Percentiles rank a stretch among this genome's conserved stretches.
Evolutionary conservation across 805 yeast species (phyloP).

Genomic region (Candida sphagnicola): DNA sequence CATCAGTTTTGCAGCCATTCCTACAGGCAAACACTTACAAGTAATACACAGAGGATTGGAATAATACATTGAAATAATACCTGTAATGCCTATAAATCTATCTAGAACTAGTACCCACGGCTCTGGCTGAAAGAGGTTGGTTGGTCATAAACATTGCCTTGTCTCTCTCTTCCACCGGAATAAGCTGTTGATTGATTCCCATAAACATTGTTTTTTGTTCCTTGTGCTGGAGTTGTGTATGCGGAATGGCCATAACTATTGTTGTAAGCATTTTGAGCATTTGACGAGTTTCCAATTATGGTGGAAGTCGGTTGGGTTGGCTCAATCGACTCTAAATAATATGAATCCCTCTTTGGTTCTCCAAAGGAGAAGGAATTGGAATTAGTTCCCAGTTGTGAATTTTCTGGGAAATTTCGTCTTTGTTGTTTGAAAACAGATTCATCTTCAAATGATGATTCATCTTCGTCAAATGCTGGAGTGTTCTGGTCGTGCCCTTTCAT

Average conservation of each 20-base stretch:
- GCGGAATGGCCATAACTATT: conserved; percentile 13
- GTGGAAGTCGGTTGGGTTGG: conserved; percentile 44
- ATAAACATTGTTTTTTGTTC: conserved; percentile 1
- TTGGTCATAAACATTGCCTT: conserved; percentile 1
- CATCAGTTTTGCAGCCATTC: not conserved
- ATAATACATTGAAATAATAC: too few species aligned
- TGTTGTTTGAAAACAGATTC: conserved; percentile 4
- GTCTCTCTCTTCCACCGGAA: not conserved
- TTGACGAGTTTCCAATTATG: conserved; percentile 36
- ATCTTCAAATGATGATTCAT: conserved; percentile 8
- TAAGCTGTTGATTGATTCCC: not conserved
- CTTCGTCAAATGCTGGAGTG: conserved; percentile 14
- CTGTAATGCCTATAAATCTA: conserved; percentile 1
- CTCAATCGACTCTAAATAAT: conserved; percentile 24
- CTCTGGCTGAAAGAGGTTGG: conserved; percentile 2
- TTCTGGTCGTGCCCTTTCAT: conserved; percentile 57
- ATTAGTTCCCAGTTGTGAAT: not conserved
- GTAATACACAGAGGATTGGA: too few species aligned
- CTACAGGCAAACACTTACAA: too few species aligned
- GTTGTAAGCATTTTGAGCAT: conserved; percentile 21
- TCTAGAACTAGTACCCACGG: conserved; percentile 1
- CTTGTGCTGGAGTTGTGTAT: conserved; percentile 2
- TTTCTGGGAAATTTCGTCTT: not conserved
- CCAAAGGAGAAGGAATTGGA: conserved; percentile 8
- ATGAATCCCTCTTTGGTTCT: conserved; percentile 24